phyloP scores from a whole-genome alignment of 108 stramenopile species.

The Skeletonema marinoi region DNA sequence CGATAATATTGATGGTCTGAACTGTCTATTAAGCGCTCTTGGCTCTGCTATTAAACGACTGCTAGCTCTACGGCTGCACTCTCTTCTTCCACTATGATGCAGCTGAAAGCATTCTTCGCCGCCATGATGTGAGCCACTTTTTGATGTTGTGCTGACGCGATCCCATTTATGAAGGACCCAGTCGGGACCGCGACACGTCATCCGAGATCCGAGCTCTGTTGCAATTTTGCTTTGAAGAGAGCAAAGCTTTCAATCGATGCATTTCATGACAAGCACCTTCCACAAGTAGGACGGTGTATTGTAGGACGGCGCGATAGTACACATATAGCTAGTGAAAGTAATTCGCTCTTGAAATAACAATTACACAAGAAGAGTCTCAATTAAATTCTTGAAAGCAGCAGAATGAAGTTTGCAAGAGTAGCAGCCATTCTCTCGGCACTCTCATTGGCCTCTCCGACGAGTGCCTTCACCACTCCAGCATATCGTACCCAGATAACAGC shows the following conservation, averaged over 20 bases:
- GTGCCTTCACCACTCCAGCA: background rate
- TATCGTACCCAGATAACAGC: background rate
- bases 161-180: background rate
- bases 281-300: no score
- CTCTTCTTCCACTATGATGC: no score
- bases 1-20: no score
- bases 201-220: background rate
- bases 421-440: background rate
- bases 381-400: background rate
- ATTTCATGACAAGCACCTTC: no score
- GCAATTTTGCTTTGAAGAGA: background rate
- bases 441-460: background rate
- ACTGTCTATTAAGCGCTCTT: background rate
- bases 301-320: no score
- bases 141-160: background rate
- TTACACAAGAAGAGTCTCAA: background rate
- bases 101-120: no score
- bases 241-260: background rate
- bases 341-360: background rate
- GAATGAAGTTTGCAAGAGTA: background rate
- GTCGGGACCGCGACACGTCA: no score
- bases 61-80: no score
- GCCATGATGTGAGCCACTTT: background rate
- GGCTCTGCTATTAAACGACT: background rate
- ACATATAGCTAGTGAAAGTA: background rate